Evolutionary conservation across 495 filamentous ascomycete genomes (phyloP), one percentile per base, ranked within the genome.

Genomic region (Aspergillus funiculosus): DNA sequence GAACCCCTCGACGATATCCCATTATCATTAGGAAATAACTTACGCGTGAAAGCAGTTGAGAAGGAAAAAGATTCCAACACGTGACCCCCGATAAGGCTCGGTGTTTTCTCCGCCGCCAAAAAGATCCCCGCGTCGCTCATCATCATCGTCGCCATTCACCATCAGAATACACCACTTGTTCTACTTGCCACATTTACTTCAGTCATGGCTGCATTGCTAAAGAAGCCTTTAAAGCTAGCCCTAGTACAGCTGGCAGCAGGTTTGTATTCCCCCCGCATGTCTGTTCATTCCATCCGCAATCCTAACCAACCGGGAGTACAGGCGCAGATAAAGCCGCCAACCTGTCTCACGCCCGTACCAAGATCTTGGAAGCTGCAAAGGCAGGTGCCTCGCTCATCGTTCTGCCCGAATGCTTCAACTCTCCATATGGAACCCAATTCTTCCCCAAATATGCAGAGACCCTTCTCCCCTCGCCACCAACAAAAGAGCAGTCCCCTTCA

Each of bases 391-490:
- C 66, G n/a, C 59, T 78, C 27, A 76, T 78, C 39, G 62, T 79
- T 20, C 64, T 82, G 13, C 77, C 78, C n/a, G 90, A 96, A 72
- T 95, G 89, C 75, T 95, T 96, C 81, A 94, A 96, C 75, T 87
- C 84, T 20, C 88, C 91, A 14, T 94, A 95, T 69, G 89, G 90
- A 51, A 87, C 81, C 46, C 77, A 88, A 56, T 86, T 81, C 74
- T 97, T 98, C 72, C 86, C 89, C 20, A 77, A 82, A 45, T 96
- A 96, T 60, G 89, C 92, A 52, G 92, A 98, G 63, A 81, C 78
- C 0, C 80, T 97, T 2, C 80, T 87, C 6, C 86, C 87, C 1
- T 85, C 82, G 0, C 86, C 88, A 4, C 87, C 87, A 0, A 73
- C 85, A 9, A 61, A 74, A 39, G 72, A 78, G 5, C 76, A 87